These are phyloP conservation scores for Melampsora occidentalis DNA, from an alignment of 1,284 basidiomycete species.

Conservation along the genomic window DNA sequence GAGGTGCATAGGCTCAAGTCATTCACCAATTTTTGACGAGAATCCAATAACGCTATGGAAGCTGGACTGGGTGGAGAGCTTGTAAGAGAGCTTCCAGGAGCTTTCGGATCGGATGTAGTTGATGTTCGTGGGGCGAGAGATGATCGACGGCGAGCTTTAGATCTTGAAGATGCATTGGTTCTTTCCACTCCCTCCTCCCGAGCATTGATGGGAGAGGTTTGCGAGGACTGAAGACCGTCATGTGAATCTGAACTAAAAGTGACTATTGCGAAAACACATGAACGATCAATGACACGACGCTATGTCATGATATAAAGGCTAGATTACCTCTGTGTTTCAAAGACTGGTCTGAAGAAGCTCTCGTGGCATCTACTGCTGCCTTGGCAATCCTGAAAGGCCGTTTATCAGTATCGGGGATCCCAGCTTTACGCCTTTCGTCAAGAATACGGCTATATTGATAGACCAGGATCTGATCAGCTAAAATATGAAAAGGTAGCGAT, in stretches of 20 bases:
- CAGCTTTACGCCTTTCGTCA: conserved; percentile 47
- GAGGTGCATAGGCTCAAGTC: neutral
- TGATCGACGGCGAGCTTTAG: neutral
- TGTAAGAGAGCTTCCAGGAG: too few relatives aligned
- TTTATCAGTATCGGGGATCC: conserved; percentile 48
- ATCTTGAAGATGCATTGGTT: neutral
- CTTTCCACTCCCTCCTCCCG: neutral
- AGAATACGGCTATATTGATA: conserved; percentile 31
- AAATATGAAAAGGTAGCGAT: neutral
- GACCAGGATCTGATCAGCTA: neutral
- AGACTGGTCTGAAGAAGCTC: neutral
- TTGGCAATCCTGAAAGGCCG: conserved; percentile 48
- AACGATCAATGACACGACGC: neutral
- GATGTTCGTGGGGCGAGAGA: neutral
- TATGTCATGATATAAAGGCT: too few relatives aligned
- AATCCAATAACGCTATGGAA: neutral
- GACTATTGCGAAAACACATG: neutral
- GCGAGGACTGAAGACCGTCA: neutral
- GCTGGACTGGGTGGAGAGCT: neutral
- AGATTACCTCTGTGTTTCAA: neutral
- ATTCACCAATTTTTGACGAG: neutral
- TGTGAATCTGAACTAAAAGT: neutral
- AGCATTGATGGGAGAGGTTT: neutral
- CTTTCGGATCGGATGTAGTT: too few relatives aligned
- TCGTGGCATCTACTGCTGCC: conserved; percentile 45